These are phyloP conservation scores for Lactifluus volemus DNA, from an alignment of 768 basidiomycete genomes.

Conservation along the genomic window DNA sequence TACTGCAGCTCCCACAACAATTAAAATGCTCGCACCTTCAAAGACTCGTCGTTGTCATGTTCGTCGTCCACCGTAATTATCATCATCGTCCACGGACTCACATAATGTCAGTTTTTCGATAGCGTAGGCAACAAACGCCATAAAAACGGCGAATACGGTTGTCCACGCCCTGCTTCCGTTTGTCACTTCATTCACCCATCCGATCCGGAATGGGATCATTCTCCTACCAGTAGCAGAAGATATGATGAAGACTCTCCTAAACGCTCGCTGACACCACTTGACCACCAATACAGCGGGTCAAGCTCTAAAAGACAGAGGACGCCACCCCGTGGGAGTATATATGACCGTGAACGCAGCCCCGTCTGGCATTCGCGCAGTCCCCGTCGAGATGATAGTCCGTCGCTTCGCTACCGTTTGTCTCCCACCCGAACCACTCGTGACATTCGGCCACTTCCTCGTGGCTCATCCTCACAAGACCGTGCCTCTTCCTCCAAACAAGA, in stretches of 20 bases:
- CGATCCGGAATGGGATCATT: constrained; percentile 13
- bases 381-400: not conserved
- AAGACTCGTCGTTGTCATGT: constrained; percentile 10
- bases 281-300: not conserved
- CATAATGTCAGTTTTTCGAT: constrained; percentile 9
- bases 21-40: not conserved
- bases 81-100: not conserved
- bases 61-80: not conserved
- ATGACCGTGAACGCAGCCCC: not conserved
- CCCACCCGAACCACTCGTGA: not conserved
- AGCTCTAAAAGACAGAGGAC: not conserved
- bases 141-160: constrained; percentile 3
- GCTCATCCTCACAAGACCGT: not conserved
- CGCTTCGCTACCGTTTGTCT: not conserved
- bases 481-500: not conserved
- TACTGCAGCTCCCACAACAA: not conserved
- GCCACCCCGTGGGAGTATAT: constrained; percentile 4
- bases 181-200: constrained; percentile 19
- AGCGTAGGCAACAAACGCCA: not conserved
- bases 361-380: not conserved
- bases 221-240: not conserved
- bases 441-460: not conserved
- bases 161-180: not conserved
- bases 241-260: not conserved
- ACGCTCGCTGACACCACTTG: not conserved